A percentile compares a stretch with the other conserved stretches of the same genome.
These are phyloP conservation scores for Lathyrus tuberosus DNA, from an alignment of 306 rosid species.

Conservation along the genomic window DNA sequence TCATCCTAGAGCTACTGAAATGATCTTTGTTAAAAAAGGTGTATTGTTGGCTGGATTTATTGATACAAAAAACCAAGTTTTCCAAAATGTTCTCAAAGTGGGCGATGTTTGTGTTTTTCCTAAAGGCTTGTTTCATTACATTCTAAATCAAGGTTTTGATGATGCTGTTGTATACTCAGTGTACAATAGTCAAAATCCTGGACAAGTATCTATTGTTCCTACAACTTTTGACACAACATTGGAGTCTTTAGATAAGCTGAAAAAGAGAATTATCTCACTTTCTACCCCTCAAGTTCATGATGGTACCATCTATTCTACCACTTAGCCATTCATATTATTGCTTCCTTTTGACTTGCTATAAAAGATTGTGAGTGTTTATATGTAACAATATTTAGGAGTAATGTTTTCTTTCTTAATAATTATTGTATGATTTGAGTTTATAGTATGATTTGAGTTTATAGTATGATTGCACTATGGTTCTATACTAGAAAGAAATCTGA, in stretches of 20 bases:
- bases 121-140: constrained; percentile 70
- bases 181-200: constrained; percentile 79
- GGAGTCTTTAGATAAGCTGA: constrained; percentile 46
- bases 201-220: constrained; percentile 41
- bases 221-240: constrained; percentile 43
- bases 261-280: constrained; percentile 41
- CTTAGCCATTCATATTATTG: constrained; percentile 13
- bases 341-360: constrained; percentile 9
- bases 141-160: constrained; percentile 54
- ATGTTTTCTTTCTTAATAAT: not conserved
- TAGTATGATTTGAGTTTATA: constrained; percentile 8
- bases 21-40: constrained; percentile 69
- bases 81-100: constrained; percentile 47
- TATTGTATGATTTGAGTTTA: constrained; percentile 3
- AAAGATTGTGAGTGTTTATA: not conserved
- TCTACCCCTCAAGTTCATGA: constrained; percentile 42
- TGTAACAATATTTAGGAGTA: not conserved
- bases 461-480: not conserved
- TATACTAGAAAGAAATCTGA: not conserved
- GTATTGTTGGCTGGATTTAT: constrained; percentile 62
- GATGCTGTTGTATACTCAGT: constrained; percentile 61
- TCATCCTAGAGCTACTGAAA: constrained; percentile 85
- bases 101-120: constrained; percentile 87
- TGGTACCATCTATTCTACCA: constrained; percentile 17
- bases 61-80: constrained; percentile 57